phyloP scores from a whole-genome alignment of 768 basidiomycete species.

The Trametes punicea region DNA sequence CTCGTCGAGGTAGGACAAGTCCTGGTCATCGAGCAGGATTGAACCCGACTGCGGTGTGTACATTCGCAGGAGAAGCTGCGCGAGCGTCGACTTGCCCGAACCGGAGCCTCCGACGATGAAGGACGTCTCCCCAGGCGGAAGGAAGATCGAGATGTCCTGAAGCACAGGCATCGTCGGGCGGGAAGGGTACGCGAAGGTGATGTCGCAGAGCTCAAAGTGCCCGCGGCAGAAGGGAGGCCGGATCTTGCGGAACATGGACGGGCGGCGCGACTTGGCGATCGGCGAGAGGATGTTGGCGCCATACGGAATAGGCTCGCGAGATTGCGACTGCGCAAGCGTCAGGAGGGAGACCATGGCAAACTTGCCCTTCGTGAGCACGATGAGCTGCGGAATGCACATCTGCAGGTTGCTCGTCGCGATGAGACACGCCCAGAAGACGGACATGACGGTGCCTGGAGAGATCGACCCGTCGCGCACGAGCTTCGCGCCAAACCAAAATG shows the following conservation, averaged over 20 bases:
- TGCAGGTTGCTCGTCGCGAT: conserved; percentile 88
- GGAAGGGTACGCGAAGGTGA: conserved; percentile 73
- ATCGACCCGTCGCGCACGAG: conserved; percentile 77
- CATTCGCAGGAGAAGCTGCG: conserved; percentile 63
- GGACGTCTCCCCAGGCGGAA: conserved; percentile 69
- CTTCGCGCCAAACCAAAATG: conserved; percentile 93
- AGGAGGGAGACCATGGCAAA: conserved; percentile 70
- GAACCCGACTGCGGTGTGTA: conserved; percentile 66
- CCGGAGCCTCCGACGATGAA: conserved; percentile 81
- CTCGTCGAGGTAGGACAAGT: conserved; percentile 69
- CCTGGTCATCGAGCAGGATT: conserved; percentile 79
- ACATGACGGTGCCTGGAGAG: conserved; percentile 78
- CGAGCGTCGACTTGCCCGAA: conserved; percentile 73
- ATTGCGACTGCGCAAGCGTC: conserved; percentile 45
- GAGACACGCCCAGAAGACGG: conserved; percentile 97
- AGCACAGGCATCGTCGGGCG: conserved; percentile 62
- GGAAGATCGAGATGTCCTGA: conserved; percentile 56
- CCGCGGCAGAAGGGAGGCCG: conserved; percentile 62
- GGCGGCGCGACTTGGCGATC: conserved; percentile 17
- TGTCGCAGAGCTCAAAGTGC: conserved; percentile 58
- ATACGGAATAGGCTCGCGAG: conserved; percentile 27
- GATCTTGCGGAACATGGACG: conserved; percentile 54
- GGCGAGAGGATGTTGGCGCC: conserved; percentile 17
- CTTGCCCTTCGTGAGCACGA: conserved; percentile 79
- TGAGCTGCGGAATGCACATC: conserved; percentile 79